Evolutionary conservation across 2,329 filamentous ascomycete species (phyloP).

Genomic region (Botrytis medusae): DNA sequence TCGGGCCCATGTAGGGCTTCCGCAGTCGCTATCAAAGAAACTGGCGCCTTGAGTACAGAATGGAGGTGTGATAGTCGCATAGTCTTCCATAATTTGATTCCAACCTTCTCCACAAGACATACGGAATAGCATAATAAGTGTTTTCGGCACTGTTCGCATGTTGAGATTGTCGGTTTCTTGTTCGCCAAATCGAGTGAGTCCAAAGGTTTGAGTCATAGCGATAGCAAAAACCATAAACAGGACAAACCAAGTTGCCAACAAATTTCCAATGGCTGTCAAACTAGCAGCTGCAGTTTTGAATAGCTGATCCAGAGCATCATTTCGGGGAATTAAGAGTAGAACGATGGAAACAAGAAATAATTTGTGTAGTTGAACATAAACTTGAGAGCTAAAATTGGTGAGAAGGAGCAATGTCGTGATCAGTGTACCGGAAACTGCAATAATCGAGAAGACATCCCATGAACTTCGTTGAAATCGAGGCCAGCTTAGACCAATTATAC

Average conservation of each 20-base stretch:
- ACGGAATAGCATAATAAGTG: conserved; percentile 87
- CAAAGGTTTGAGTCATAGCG: conserved; percentile 92
- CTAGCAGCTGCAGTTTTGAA: conserved; percentile 98
- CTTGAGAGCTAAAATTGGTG: conserved; percentile 54
- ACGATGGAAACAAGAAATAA: conserved; percentile 89
- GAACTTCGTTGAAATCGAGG: conserved; percentile 86
- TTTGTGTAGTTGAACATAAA: conserved; percentile 83
- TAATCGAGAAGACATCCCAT: conserved; percentile 89
- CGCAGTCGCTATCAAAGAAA: conserved; percentile 90
- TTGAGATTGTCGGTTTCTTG: conserved; percentile 79
- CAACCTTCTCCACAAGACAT: conserved; percentile 94
- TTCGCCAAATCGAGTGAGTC: conserved; percentile 80
- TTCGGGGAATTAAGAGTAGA: conserved; percentile 87
- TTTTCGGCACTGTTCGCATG: conserved; percentile 90
- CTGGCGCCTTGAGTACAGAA: conserved; percentile 70
- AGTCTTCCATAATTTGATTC: conserved; percentile 98
- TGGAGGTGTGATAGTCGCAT: conserved; percentile 74
- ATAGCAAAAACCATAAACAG: conserved; percentile 96
- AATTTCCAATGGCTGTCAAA: conserved; percentile 83
- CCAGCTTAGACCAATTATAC: conserved; percentile 88
- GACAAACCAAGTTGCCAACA: conserved; percentile 95
- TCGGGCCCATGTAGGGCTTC: conserved; percentile 84
- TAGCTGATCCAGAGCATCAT: conserved; percentile 94
- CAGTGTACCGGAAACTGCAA: conserved; percentile 78
- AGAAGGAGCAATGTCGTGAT: conserved; percentile 77